Evolutionary conservation across 345 rosid genomes (phyloP), one percentile per base, ranked within the genome.

Genomic region (Gossypium arboreum): DNA sequence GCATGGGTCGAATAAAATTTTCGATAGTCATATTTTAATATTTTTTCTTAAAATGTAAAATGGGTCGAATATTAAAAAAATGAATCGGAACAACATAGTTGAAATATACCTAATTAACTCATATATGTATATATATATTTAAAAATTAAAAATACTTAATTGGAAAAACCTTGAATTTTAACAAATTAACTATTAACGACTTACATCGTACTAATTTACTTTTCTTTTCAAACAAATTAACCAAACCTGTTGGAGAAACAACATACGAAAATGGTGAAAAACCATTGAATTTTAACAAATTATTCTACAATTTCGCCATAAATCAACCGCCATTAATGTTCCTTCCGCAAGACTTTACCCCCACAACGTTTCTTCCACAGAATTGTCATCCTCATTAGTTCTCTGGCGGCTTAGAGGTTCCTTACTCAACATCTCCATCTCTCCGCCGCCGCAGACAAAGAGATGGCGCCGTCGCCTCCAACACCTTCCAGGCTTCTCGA

Each of bases 401-500:
- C 72, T 16, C 44, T 15, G 27, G 18, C 18, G 44, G 45, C 41
- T 60, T 13, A 12, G 64, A 25, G 41, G 41, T 5, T 25, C 27
- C 64, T 25, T 25, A 39, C 15, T 22, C 62, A 57, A 20, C 15
- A 22, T 22, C 61, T 34, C 61, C 25, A 20, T 12, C 12, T 27
- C 29, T 57, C 58, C 9, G 24, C 44, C 44, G 44, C 1, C 12
- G 60, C 45, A 43, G 2, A 5, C 16, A 4, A 29, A 34, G 11
- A 16, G 24, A 86, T 86, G 83, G 80, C 85, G 52, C 72, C 84
- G 25, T 65, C 69, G 6, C 70, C 63, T 59, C 3, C 76, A 2
- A 78, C 79, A 5, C 77, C 77, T 25, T 86, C 88, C 66, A 89
- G 89, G 73, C 85, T 93, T 18, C 79, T 96, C 2, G 99, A 93